These are phyloP conservation scores for Onygenales sp. DNA, from an alignment of 2,329 filamentous ascomycete genomes.

Conservation along the genomic window DNA sequence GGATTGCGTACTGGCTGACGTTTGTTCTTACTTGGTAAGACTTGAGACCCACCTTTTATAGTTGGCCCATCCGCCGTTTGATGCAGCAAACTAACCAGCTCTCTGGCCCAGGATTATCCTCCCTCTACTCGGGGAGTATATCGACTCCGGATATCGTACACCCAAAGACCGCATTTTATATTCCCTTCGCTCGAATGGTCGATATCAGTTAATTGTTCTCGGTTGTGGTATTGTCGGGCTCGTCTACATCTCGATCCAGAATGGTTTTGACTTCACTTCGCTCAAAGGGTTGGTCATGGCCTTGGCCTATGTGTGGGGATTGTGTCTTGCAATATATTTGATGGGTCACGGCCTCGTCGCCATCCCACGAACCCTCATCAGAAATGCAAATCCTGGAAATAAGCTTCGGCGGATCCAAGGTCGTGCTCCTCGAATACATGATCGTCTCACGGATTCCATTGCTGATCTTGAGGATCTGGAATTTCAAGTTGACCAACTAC, in stretches of 20 bases:
- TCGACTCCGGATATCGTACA: constrained; percentile 86
- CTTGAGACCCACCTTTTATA: not conserved
- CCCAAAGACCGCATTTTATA: constrained; percentile 72
- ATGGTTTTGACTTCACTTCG: constrained; percentile 60
- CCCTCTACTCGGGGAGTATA: constrained; percentile 86
- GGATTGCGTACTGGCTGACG: constrained; percentile 94
- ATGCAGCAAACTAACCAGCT: not conserved
- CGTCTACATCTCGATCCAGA: constrained; percentile 72
- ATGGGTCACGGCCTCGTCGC: constrained; percentile 97
- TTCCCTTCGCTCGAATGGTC: constrained; percentile 75
- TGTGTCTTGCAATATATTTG: constrained; percentile 85
- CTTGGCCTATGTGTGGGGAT: constrained; percentile 85
- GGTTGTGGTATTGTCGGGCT: constrained; percentile 61
- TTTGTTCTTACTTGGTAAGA: constrained; percentile 84
- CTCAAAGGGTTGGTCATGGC: constrained; percentile 87
- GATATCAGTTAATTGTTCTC: constrained; percentile 77
- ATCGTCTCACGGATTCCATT: constrained; percentile 77
- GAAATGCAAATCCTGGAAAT: constrained; percentile 66
- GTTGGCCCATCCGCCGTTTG: constrained; percentile 2
- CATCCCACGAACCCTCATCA: constrained; percentile 71
- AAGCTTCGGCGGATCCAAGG: constrained; percentile 66
- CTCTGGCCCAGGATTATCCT: constrained; percentile 63
- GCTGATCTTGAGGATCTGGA: constrained; percentile 73
- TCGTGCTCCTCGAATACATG: constrained; percentile 71
- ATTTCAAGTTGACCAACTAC: constrained; percentile 67